These are phyloP conservation scores for Fusarium compactum DNA, from an alignment of 2,329 filamentous ascomycete species.

Conservation along the genomic window DNA sequence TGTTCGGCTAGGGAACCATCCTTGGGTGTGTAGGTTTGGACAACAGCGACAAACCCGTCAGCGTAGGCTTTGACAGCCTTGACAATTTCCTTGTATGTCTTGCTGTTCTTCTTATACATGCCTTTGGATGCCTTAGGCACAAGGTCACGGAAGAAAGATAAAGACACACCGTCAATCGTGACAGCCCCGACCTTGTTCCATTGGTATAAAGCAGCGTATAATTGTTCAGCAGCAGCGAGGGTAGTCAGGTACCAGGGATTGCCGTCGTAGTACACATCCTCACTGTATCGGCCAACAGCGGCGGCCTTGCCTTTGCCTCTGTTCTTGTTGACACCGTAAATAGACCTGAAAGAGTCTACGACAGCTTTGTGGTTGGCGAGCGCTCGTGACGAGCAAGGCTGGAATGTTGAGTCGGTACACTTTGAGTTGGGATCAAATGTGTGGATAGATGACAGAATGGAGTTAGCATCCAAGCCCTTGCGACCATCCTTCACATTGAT, in stretches of 20 bases:
- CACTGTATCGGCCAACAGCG: slow-evolving; percentile 72
- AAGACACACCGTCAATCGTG: slow-evolving; percentile 49
- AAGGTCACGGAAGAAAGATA: slow-evolving; percentile 27
- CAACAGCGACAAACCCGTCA: slow-evolving; percentile 53
- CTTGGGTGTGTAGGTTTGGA: slow-evolving; percentile 69
- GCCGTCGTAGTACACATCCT: slow-evolving; percentile 78
- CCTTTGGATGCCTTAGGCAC: slow-evolving; percentile 18
- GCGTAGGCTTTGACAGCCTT: slow-evolving; percentile 30
- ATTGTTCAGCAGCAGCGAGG: slow-evolving; percentile 78
- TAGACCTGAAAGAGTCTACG: slow-evolving; percentile 77
- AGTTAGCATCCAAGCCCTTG: slow-evolving; percentile 76
- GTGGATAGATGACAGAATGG: slow-evolving; percentile 71
- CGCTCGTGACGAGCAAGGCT: slow-evolving; percentile 75
- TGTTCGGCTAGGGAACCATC: slow-evolving; percentile 76
- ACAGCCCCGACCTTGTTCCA: slow-evolving; percentile 73
- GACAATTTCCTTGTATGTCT: slow-evolving; percentile 13
- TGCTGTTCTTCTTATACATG: slow-evolving; percentile 18
- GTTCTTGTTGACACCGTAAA: slow-evolving; percentile 74
- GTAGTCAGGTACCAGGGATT: slow-evolving; percentile 84
- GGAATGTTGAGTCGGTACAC: slow-evolving; percentile 77
- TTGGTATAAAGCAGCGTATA: slow-evolving; percentile 78
- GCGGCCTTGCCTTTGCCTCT: slow-evolving; percentile 68
- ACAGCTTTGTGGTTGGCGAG: slow-evolving; percentile 80
- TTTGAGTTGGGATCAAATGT: slow-evolving; percentile 72
- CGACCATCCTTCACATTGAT: slow-evolving; percentile 70